Conservation (phyloP, 441 rosid genomes). For the Populus trichocarpa region DNA sequence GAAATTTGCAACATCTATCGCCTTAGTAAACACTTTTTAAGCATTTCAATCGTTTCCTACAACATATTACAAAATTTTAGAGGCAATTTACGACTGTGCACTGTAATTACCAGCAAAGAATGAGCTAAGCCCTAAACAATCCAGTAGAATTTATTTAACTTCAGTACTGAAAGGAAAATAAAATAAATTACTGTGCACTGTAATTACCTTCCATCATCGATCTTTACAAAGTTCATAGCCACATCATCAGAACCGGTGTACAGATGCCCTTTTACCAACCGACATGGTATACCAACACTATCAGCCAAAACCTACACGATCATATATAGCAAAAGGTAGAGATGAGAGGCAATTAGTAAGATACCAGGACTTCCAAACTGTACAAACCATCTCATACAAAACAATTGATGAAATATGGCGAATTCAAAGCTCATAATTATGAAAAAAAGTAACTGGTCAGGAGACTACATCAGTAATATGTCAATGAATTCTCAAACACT, state of each 20-base stretch:
- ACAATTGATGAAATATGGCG: background rate
- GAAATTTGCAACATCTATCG: conserved; percentile 40
- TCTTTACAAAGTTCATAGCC: conserved; percentile 89
- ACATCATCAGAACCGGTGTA: conserved; percentile 89
- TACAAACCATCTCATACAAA: background rate
- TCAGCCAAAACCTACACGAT: conserved; percentile 81
- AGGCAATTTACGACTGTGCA: background rate
- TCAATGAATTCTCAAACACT: background rate
- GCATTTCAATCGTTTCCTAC: background rate
- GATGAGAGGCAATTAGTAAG: conserved; percentile 5
- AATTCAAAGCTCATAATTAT: background rate
- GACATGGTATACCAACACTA: conserved; percentile 78
- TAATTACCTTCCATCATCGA: conserved; percentile 90
- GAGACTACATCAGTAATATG: background rate
- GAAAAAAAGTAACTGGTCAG: background rate
- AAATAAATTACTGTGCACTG: background rate
- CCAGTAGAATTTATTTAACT: background rate
- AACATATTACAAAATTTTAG: background rate
- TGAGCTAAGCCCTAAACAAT: background rate
- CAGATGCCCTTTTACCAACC: conserved; percentile 86
- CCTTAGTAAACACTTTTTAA: background rate
- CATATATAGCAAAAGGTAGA: conserved; percentile 13
- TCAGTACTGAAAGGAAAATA: background rate
- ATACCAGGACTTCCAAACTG: conserved; percentile 10
- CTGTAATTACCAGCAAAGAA: background rate